Base-by-base conservation (phyloP, 345 rosid species). In the Kernera saxatilis region DNA sequence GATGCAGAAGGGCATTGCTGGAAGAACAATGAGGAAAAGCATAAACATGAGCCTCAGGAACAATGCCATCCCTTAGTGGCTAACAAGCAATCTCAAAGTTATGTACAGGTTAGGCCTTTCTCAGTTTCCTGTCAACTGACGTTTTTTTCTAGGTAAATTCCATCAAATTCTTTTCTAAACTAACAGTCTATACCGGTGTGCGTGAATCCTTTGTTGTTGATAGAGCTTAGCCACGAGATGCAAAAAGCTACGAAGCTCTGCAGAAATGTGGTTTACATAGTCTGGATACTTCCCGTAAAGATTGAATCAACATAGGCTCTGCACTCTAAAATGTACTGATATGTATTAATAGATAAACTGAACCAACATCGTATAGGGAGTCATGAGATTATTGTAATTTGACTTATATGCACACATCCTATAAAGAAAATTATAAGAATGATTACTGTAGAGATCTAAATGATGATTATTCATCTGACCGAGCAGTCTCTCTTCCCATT, bases 11-110 rank as follows among this genome's bases (percentile, higher is more conserved):
- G 97, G 98, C 61, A 88, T 89, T 54, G 84, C 76, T 3, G 99
- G 99, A 70, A 81, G 98, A 83, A 92, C 99, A 17, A 88, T 92
- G 96, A 78, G 98, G 48, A 92, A 94, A 83, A 94, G 98, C 80
- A 64, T 94, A 64, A 91, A 88, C 73, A 82, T 94, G 82, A 91
- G 97, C 86, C 43, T 40, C 69, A 50, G 48, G 73, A 67, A 41
- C 64, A 59, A 60, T 35, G 69, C 50, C 25, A 26, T 54, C 61
- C 18, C 66, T 13, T 62, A 68, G 64, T 29, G 62, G 66, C 45
- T 58, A 48, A 21, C 27, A 46, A 29, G 72, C 58, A 43, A 58
- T 49, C 68, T 57, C 73, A 49, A 26, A 29, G 41, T 67, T 67
- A 40, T 58, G 73, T 51, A 74, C 54, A 74, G 78, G 72, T 66